Evolutionary conservation across 768 basidiomycete genomes (phyloP).

Genomic region (Suillus weaverae): DNA sequence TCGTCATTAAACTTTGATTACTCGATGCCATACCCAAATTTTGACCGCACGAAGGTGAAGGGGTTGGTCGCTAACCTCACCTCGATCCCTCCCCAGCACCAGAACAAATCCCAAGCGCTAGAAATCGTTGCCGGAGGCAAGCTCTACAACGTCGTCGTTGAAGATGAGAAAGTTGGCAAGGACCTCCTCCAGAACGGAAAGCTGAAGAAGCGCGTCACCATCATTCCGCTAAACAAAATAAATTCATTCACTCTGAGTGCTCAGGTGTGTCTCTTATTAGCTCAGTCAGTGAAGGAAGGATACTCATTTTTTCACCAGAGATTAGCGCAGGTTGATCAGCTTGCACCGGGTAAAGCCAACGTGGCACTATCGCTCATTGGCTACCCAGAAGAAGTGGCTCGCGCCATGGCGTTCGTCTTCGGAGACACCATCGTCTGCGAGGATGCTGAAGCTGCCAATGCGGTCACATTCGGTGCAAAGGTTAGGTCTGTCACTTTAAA

Average conservation of each 20-base stretch:
- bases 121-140: constrained; percentile 91
- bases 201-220: constrained; percentile 85
- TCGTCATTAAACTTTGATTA: constrained; percentile 84
- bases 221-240: constrained; percentile 95
- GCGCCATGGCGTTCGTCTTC: constrained; percentile 93
- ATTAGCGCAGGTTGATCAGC: constrained; percentile 65
- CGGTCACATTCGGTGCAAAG: constrained; percentile 73
- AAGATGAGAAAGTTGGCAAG: constrained; percentile 86
- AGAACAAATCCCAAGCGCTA: constrained; percentile 82
- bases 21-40: constrained; percentile 68
- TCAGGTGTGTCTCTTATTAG: constrained; percentile 39
- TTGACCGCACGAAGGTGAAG: constrained; percentile 85
- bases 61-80: constrained; percentile 92
- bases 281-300: too few species aligned
- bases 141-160: constrained; percentile 91
- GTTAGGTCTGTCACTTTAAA: constrained; percentile 89
- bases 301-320: constrained; percentile 48
- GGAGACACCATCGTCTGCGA: constrained; percentile 90
- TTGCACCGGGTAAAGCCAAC: constrained; percentile 80
- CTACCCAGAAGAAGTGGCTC: constrained; percentile 76
- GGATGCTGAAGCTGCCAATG: constrained; percentile 83
- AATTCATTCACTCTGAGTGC: constrained; percentile 53
- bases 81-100: constrained; percentile 65
- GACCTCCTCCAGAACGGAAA: constrained; percentile 75
- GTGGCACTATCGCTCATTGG: constrained; percentile 88